Evolutionary conservation across 345 rosid species (phyloP).

Genomic region (Murraya paniculata): DNA sequence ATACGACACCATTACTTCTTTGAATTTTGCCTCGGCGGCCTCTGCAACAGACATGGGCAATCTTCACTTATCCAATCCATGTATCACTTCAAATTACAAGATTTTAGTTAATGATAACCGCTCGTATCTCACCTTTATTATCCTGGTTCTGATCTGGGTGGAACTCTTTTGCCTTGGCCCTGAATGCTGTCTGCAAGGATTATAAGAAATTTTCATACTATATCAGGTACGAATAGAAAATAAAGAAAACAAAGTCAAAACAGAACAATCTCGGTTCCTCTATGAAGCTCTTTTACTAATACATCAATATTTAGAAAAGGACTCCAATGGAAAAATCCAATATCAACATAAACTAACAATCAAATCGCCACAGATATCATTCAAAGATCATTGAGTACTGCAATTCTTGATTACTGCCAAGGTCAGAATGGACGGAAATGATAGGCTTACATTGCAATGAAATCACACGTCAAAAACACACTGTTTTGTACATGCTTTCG

Average conservation of each 20-base stretch:
- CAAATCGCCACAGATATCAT: neutral
- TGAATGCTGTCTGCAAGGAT: constrained; percentile 76
- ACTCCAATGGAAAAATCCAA: neutral
- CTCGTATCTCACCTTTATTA: constrained; percentile 59
- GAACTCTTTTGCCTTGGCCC: constrained; percentile 81
- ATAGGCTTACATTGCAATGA: neutral
- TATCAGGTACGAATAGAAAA: neutral
- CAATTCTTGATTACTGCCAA: neutral
- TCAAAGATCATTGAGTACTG: neutral
- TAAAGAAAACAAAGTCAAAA: neutral
- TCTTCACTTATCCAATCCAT: neutral
- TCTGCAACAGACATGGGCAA: constrained; percentile 40
- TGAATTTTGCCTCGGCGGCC: constrained; percentile 87
- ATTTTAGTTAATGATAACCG: neutral
- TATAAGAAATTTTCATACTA: constrained; percentile 2
- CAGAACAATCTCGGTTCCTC: neutral
- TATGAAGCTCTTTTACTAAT: neutral
- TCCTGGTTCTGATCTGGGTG: constrained; percentile 97
- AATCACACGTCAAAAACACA: neutral
- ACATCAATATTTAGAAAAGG: neutral
- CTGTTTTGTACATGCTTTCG: neutral
- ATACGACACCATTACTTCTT: constrained; percentile 83
- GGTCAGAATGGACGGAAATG: neutral
- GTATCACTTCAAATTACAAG: neutral
- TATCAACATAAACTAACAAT: neutral